Base-by-base conservation (phyloP, 2,329 filamentous ascomycete species). In the Ophiostoma novo-ulmi region DNA sequence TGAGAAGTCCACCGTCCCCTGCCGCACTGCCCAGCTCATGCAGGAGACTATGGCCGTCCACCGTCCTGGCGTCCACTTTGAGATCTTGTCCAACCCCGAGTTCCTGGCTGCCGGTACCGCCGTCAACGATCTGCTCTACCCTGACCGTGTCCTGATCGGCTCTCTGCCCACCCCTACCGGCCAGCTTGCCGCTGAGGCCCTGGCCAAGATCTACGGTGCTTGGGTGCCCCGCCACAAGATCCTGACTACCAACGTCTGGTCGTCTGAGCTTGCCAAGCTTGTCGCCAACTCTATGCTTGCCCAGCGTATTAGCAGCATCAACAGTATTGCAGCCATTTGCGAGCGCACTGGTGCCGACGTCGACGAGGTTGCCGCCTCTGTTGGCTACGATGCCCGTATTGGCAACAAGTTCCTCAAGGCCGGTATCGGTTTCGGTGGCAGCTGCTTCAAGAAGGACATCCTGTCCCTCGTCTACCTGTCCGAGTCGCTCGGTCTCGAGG, bases 361-460 rank as follows among this genome's bases (percentile, higher is more conserved):
- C n/a, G 85, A 89, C 73, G 90, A 93, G 78, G 85, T 94, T 2
- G 85, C 89, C 17, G 81, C 82, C 48, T 87, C 88, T 6, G 84
- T 91, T 39, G 91, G 91, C 68, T 82, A 88, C 52, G 91, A 94
- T 75, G 83, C 84, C 8, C 85, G 91, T 68, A 91, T 94, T 71
- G 91, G 91, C 7, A 82, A 85, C 73, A 87, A 89, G 77, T 91
- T 93, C 79, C 82, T 94, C 58, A 89, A 91, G 79, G 88, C 91
- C 8, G 89, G 88, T 55, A 86, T 93, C 44, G 91, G 91, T 20
- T 94, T 94, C 76, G 91, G 91, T 70, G 91, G 91, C 26, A 91
- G 88, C 72, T 94, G 91, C 79, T 93, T 94, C 83, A 88, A 90
- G 78, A 94, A 94, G 80, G 91, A 94, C 76, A 87, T 93, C 61